phyloP scores from a whole-genome alignment of 768 basidiomycete genomes.

The Calocybe cyanea region DNA sequence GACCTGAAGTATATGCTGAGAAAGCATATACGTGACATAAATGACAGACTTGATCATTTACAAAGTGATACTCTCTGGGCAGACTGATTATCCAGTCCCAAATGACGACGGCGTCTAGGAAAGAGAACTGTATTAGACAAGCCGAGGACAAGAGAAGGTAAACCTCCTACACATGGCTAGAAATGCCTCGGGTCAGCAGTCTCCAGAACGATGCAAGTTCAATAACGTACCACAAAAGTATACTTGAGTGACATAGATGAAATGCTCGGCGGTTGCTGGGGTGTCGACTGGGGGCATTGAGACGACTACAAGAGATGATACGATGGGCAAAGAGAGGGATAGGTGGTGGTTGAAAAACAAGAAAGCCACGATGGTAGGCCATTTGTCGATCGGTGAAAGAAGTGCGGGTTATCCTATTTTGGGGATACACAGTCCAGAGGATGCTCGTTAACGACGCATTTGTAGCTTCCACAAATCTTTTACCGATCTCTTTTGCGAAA shows the following conservation, averaged over 20 bases:
- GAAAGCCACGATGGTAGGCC: constrained; percentile 32
- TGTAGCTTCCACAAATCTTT: constrained; percentile 14
- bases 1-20: constrained; percentile 37
- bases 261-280: constrained; percentile 60
- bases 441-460: constrained; percentile 15
- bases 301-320: constrained; percentile 13
- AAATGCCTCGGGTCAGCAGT: constrained; percentile 27
- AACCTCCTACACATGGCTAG: constrained; percentile 66
- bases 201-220: constrained; percentile 17
- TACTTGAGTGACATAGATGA: constrained; percentile 78
- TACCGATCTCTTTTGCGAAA: constrained; percentile 6
- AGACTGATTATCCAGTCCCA: constrained; percentile 86
- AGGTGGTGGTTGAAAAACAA: constrained; percentile 37
- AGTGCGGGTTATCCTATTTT: constrained; percentile 32
- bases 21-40: too few relatives aligned
- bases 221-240: constrained; percentile 77
- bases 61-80: constrained; percentile 75
- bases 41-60: constrained; percentile 28
- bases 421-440: constrained; percentile 18
- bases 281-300: constrained; percentile 34
- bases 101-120: constrained; percentile 70
- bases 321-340: constrained; percentile 16
- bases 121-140: constrained; percentile 14
- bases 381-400: constrained; percentile 46
- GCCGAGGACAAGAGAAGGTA: constrained; percentile 23